Evolutionary conservation across 2,329 filamentous ascomycete species (phyloP).

Genomic region (Proliferodiscus dingleyae): DNA sequence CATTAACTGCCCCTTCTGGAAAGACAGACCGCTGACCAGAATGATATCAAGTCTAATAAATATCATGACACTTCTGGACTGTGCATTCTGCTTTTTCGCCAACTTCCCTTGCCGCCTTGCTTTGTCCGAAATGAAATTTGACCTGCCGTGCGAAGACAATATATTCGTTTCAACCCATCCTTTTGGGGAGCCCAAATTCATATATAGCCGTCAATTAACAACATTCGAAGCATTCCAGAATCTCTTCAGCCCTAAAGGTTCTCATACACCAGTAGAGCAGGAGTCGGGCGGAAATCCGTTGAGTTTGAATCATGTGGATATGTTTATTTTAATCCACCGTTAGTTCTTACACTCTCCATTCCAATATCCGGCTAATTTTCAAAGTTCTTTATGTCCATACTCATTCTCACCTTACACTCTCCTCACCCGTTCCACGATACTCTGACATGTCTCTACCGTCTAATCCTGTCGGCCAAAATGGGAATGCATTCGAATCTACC

Average conservation of each 20-base stretch:
- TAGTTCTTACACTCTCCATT: not conserved
- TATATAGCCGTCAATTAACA: constrained; percentile 33
- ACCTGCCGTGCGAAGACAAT: constrained; percentile 38
- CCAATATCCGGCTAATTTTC: too few relatives aligned
- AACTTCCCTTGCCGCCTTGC: constrained; percentile 40
- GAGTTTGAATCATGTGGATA: constrained; percentile 19
- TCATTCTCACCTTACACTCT: constrained; percentile 19
- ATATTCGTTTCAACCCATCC: constrained; percentile 38
- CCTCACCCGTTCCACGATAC: constrained; percentile 10
- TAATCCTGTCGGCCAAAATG: not conserved
- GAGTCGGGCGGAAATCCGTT: constrained; percentile 14
- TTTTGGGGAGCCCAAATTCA: constrained; percentile 37
- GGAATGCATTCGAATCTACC: constrained; percentile 10
- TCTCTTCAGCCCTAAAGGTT: constrained; percentile 30
- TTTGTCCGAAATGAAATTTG: constrained; percentile 37
- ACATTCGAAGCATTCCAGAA: constrained; percentile 36
- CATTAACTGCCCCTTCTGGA: too few relatives aligned
- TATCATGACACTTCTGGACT: constrained; percentile 38
- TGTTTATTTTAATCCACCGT: constrained; percentile 25
- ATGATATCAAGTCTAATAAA: constrained; percentile 32
- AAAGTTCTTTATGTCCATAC: constrained; percentile 23
- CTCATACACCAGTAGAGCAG: too few relatives aligned
- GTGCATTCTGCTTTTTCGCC: constrained; percentile 40
- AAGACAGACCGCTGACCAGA: not conserved
- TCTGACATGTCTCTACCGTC: constrained; percentile 1